phyloP scores from a whole-genome alignment of 257 asterid genomes.

The Penstemon davidsonii region DNA sequence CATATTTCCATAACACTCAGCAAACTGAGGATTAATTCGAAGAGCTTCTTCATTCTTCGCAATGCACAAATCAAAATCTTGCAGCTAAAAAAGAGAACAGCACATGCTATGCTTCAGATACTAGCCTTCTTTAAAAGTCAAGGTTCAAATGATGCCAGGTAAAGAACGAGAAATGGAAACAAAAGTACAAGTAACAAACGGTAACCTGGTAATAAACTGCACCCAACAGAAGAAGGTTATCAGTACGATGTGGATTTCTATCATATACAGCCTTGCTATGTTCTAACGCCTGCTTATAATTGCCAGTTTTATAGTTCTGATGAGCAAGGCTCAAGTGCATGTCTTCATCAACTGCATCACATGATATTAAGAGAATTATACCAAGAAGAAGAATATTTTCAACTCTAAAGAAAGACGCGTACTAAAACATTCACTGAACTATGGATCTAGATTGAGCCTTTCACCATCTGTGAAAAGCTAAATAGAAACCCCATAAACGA shows the following conservation, averaged over 20 bases:
- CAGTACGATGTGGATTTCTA: conserved; percentile 81
- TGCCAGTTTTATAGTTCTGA: conserved; percentile 85
- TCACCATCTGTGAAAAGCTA: background rate
- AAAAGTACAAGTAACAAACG: conserved; percentile 15
- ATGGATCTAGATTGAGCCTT: conserved; percentile 3
- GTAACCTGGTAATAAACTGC: conserved; percentile 91
- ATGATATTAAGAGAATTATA: conserved; percentile 20
- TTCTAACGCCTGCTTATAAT: conserved; percentile 85
- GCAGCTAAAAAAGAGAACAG: conserved; percentile 57
- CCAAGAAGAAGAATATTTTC: background rate
- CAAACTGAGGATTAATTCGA: conserved; percentile 83
- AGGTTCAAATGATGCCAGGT: conserved; percentile 5
- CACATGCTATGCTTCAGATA: conserved; percentile 29
- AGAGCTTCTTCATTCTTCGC: conserved; percentile 97
- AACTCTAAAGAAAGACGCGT: background rate
- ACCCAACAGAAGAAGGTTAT: conserved; percentile 93
- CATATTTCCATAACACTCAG: conserved; percentile 99
- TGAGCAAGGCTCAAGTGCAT: conserved; percentile 81
- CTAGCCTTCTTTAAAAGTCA: conserved; percentile 18
- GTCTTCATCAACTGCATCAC: conserved; percentile 79
- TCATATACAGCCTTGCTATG: conserved; percentile 88
- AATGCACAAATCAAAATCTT: conserved; percentile 82
- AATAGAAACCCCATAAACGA: conserved; percentile 17
- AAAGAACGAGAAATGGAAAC: conserved; percentile 1
- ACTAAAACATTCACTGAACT: background rate